phyloP scores from a whole-genome alignment of 148 eudicot genomes.

The Chenopodium berlandieri region DNA sequence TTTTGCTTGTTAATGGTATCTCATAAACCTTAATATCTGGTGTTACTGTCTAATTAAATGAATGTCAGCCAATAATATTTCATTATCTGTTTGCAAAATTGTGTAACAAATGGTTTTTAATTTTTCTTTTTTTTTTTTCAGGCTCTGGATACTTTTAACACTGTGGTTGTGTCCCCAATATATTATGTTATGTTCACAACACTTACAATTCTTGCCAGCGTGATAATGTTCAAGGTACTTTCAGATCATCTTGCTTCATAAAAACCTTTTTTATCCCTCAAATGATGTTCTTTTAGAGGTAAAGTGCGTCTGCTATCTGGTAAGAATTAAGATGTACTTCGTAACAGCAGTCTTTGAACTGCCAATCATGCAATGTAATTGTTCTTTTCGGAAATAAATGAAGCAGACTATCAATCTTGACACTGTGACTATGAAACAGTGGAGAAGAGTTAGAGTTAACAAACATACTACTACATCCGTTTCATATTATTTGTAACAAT shows the following conservation, averaged over 20 bases:
- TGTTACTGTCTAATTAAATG: background rate
- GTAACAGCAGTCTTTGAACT: background rate
- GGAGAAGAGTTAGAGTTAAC: background rate
- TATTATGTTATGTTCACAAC: constrained; percentile 69
- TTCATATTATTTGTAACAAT: too few species aligned
- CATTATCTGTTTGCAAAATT: background rate
- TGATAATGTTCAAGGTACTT: constrained; percentile 65
- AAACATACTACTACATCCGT: background rate
- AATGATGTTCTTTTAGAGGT: background rate
- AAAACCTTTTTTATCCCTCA: background rate
- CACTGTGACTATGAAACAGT: background rate
- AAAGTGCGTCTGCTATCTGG: background rate
- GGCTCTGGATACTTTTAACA: constrained; percentile 68
- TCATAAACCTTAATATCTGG: background rate
- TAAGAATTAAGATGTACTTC: background rate
- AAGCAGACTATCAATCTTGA: background rate
- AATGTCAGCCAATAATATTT: background rate
- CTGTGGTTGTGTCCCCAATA: constrained; percentile 62
- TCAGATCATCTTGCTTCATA: background rate
- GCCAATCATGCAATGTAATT: background rate
- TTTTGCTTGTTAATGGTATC: background rate
- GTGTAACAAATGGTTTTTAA: background rate
- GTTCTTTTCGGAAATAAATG: background rate
- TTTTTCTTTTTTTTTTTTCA: constrained; percentile 22
- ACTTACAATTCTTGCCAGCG: constrained; percentile 61